A percentile compares a stretch with the other conserved stretches of the same genome.
These are phyloP conservation scores for Arabidopsis lyrata DNA, from an alignment of 441 rosid genomes.

Conservation along the genomic window DNA sequence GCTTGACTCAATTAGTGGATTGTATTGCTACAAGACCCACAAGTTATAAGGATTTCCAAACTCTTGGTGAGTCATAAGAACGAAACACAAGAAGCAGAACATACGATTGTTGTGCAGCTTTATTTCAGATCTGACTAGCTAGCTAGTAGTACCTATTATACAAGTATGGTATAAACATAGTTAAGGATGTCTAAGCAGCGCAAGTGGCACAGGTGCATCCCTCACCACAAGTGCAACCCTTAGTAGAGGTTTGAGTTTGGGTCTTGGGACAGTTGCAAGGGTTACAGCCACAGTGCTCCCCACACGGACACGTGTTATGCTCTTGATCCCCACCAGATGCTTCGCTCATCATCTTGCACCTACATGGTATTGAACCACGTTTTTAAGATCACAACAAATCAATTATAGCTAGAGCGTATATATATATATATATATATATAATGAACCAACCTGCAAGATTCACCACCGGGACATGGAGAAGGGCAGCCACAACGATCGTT, in stretches of 20 bases:
- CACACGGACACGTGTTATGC: conserved; percentile 61
- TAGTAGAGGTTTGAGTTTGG: conserved; percentile 28
- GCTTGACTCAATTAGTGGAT: background rate
- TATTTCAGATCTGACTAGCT: conserved; percentile 29
- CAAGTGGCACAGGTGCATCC: conserved; percentile 59
- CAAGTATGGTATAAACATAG: conserved; percentile 26
- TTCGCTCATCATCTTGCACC: conserved; percentile 43
- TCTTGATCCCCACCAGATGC: conserved; percentile 37
- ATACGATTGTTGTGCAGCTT: conserved; percentile 1
- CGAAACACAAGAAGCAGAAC: background rate
- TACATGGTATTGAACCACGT: conserved; percentile 10
- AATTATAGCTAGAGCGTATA: background rate
- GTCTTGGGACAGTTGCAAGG: conserved; percentile 61
- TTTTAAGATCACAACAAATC: conserved; percentile 4
- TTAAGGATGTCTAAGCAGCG: conserved; percentile 41
- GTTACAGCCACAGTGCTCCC: conserved; percentile 72
- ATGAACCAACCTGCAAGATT: conserved; percentile 49
- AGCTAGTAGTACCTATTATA: conserved; percentile 27
- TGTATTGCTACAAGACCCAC: background rate
- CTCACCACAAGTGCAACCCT: conserved; percentile 59
- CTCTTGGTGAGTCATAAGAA: background rate
- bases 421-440: background rate
- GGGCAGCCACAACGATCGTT: conserved; percentile 66
- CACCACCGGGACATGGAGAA: conserved; percentile 63
- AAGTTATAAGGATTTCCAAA: background rate